Evolutionary conservation across 2,329 filamentous ascomycete genomes (phyloP), one percentile per base, ranked within the genome.

Genomic region (Colletotrichum sansevieriae): DNA sequence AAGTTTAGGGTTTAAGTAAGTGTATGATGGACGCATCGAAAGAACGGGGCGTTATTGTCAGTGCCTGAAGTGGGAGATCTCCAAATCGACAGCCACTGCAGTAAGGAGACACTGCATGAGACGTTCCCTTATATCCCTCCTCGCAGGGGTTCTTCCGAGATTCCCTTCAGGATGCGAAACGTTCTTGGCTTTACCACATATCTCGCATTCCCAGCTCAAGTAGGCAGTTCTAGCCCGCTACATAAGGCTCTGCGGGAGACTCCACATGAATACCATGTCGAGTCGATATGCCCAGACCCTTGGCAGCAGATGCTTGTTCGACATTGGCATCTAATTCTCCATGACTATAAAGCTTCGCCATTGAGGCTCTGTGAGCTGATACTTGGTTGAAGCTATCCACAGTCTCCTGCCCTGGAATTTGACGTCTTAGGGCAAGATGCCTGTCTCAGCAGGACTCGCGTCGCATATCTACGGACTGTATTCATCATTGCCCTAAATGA

Each of bases 261-360:
- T 39, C 6, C 3, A 39, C 35, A 13, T 41, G 20, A 15, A 39
- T 13, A 3, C 3, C 3, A 10, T n/a, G 3, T n/a, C 15, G 13
- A 51, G 15, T 25, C 13, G 9, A 41, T 33, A 29, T 18, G 20
- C 57, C 35, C 20, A 60, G 44, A 51, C n/a, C 20, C 44, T 60
- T 60, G 57, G 57, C 44, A 49, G 20, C n/a, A n/a, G 43, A 60
- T 44, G 57, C 46, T 57, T 57, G 39, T 39, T 58, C 18, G 11
- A 13, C 15, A 47, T 58, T 47, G 54, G 43, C 44, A 49, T 10
- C 12, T 8, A 39, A n/a, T 13, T 4, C 9, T 29, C 33, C 11
- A 25, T 41, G 8, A 20, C 22, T 0, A n/a, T 57, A 39, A 57
- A 39, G 52, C 52, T 49, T 56, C 18, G 43, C 52, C 11, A 2